phyloP scores from a whole-genome alignment of 2,329 filamentous ascomycete genomes.

The Calonectria hongkongensis region DNA sequence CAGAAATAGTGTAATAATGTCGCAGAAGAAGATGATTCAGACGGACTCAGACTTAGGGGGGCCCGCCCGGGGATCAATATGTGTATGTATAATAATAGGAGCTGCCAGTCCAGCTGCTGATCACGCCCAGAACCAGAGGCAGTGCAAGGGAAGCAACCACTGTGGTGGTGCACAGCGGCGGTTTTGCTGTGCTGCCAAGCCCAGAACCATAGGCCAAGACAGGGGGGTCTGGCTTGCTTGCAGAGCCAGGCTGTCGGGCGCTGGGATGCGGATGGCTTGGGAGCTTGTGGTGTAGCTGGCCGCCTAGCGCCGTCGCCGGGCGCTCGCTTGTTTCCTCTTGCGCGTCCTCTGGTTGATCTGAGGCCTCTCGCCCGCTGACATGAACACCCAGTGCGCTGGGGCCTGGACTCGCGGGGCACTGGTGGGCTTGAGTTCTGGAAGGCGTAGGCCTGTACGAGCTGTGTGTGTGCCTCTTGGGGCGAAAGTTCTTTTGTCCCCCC shows the following conservation, averaged over 20 bases:
- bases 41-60: conserved; percentile 33
- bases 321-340: conserved; percentile 2
- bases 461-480: conserved; percentile 34
- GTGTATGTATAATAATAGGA: conserved; percentile 43
- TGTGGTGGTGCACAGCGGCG: conserved; percentile 25
- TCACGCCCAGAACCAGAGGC: conserved; percentile 39
- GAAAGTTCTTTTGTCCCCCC: background rate
- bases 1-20: conserved; percentile 28
- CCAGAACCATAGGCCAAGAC: conserved; percentile 19
- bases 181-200: conserved; percentile 28
- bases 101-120: conserved; percentile 23
- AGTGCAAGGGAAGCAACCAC: conserved; percentile 31
- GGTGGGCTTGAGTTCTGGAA: conserved; percentile 30
- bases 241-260: conserved; percentile 26
- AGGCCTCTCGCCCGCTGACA: conserved; percentile 31
- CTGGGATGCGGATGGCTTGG: conserved; percentile 8
- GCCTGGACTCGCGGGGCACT: conserved; percentile 19
- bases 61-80: conserved; percentile 38
- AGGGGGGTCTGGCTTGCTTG: conserved; percentile 23
- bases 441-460: conserved; percentile 12
- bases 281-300: conserved; percentile 13
- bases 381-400: conserved; percentile 23
- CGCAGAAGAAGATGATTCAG: conserved; percentile 28
- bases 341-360: conserved; percentile 16
- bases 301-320: conserved; percentile 8